Evolutionary conservation across 495 filamentous ascomycete genomes (phyloP), one percentile per base, ranked within the genome.

Genomic region (Lophium mytilinum): DNA sequence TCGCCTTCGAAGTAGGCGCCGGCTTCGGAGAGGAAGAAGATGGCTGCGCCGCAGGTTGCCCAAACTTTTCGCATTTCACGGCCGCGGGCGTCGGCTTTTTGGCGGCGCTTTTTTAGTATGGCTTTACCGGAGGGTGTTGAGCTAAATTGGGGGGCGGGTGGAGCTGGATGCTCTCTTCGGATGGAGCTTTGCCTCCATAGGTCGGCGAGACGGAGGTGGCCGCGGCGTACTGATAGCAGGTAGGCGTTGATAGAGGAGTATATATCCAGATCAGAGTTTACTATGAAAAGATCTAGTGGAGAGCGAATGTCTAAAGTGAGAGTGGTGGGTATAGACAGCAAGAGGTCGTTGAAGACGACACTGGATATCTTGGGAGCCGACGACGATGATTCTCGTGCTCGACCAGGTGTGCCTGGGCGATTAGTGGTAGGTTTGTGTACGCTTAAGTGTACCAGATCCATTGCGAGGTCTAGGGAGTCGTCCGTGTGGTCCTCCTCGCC

Each of bases 211-310:
- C 84, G 81, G 4, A 95, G 76, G 64, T 96, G 89, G 2, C 89
- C 86, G 35, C 89, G 81, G 18, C 90, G 84, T 19, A 96, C 80
- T 0, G 85, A 83, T 1, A 96, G 72, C 0, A 98, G 81, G 69
- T 96, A 98, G 5, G 90, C 81, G 66, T 93, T 86, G 42, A 96
- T 86, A 4, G 78, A 77, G 0, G 90, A 86, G 65, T 98, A 98
- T 0, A 76, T 79, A 19, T 83, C 78, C 3, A 95, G 71, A 57
- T 96, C 90, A 1, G 83, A 73, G 30, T 77, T 73, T 24, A 84
- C 82, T 34, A 98, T 80, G 65, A 98, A 95, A 1, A 98, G 75
- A 61, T 96, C 92, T 1, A 96, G 69, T 0, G 93, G 91, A 4
- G 89, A 85, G 3, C 78, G 83, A 10, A 95, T 80, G 49, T 85